Base-by-base conservation (phyloP, 2,329 filamentous ascomycete genomes). In the Didymella pomorum region DNA sequence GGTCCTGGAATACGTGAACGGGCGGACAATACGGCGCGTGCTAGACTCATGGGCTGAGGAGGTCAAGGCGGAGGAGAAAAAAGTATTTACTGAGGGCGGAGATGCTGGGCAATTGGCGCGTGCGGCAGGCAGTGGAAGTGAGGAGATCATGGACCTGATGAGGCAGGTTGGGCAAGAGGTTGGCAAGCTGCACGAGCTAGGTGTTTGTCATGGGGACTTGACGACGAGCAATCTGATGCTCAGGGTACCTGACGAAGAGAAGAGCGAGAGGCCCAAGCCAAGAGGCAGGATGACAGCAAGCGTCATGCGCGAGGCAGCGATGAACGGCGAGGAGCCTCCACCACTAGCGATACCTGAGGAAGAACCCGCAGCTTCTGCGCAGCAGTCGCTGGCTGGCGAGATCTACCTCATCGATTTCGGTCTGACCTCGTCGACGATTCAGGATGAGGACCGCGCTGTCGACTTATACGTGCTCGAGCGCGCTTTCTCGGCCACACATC, bases 211-310 rank as follows among this genome's bases (percentile, higher is more conserved):
- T 80, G 95, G 95, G 39, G 95, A 99, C 80, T 79, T 99, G 79
- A 99, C 95, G 60, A 99, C 93, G 63, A 97, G 93, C 79, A 99
- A 99, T 79, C 84, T 99, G 80, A 97, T 99, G 89, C 75, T 98
- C 66, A 63, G 64, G 10, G 26, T 55, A 8, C 50, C 58, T n/a
- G 28, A 43, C 11, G 37, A 37, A 23, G n/a, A 48, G 3, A 18
- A 28, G 23, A 31, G 47, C 3, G 50, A 46, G 41, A 29, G 41
- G 2, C 11, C 45, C 21, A 20, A 11, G 16, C 35, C 52, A 2
- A 20, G 49, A 44, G 68, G 68, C n/a, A 52, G 58, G n/a, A 59
- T 63, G 55, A 73, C 71, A 8, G 57, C 61, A 7, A 65, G 61
- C 20, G 58, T 63, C 14, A 60, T 67, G 60, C 62, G 69, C 3